Base-by-base conservation (phyloP, 2,329 filamentous ascomycete species). In the Aureobasidium leucospermi region DNA sequence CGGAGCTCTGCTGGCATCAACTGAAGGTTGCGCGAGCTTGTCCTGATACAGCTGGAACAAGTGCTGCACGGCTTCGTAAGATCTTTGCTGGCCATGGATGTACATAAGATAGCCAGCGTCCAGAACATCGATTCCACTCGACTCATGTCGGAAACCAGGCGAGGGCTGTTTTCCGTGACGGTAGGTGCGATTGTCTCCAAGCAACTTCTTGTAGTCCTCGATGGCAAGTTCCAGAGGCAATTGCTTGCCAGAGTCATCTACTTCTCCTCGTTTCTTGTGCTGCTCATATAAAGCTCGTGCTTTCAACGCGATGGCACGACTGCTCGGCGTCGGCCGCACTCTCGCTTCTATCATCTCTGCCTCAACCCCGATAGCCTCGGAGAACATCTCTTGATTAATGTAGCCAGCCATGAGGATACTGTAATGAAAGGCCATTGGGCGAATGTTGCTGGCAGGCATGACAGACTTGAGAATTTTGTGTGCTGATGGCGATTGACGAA, bases 31-130 rank as follows among this genome's bases (percentile, higher is more conserved):
- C 76, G 66, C 47, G 71, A 70, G 53, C 23, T 48, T 55, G 6
- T 28, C 3, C 32, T 73, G 71, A 65, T 83, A 88, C 51, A 81
- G 68, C 32, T 80, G 74, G 64, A 86, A 78, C 6, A 90, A 73
- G 58, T 82, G 74, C 62, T 80, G 73, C 15, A 82, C 81, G 6
- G 77, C 75, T 3, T 74, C 68, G 58, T 76, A 75, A 10, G 78
- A 76, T 34, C 75, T 74, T 28, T 73, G 70, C 16, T 70, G 69
- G 11, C 77, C 78, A 65, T 85, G 81, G 5, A 83, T 74, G 46
- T 79, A 80, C 64, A 87, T 78, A 51, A 86, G 66, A 59, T 78
- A 76, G 58, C 80, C 78, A 60, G 36, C 34, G 6, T 55, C 58
- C 32, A 55, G 11, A 2, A 36, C 15, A 34, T 41, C 36, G 1